These are phyloP conservation scores for Alternaria sp. DNA, from an alignment of 2,329 filamentous ascomycete species.

Conservation along the genomic window DNA sequence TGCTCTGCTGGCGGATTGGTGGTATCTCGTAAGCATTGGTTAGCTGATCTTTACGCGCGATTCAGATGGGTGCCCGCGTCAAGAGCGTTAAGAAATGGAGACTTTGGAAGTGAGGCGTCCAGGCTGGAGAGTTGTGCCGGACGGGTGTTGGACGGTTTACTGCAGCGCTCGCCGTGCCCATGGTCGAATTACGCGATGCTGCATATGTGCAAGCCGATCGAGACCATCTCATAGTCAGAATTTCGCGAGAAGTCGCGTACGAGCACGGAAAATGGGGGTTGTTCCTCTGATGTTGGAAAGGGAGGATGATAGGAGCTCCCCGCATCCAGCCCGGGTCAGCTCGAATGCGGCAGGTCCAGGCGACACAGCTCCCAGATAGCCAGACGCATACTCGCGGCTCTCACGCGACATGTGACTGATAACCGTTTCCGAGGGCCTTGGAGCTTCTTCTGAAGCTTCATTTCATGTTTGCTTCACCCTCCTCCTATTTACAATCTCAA, in stretches of 20 bases:
- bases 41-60: neutral
- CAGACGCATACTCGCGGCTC: conserved; percentile 13
- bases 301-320: conserved; percentile 9
- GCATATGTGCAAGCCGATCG: neutral
- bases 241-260: neutral
- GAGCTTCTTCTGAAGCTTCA: neutral
- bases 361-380: conserved; percentile 12
- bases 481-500: conserved; percentile 32
- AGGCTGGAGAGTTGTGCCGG: neutral
- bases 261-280: neutral
- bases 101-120: neutral
- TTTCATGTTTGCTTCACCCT: neutral
- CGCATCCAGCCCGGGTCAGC: conserved; percentile 9
- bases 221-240: neutral
- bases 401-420: conserved; percentile 20
- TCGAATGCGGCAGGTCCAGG: conserved; percentile 13
- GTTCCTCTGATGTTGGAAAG: neutral
- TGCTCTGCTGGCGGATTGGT: conserved; percentile 19
- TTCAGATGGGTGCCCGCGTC: neutral
- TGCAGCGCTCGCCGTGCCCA: neutral
- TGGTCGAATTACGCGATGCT: neutral
- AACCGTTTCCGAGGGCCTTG: conserved; percentile 7
- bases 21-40: conserved; percentile 8
- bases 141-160: neutral
- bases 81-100: neutral